Evolutionary conservation across 2,329 filamentous ascomycete species (phyloP).

Genomic region (Stagonosporopsis vannaccii): DNA sequence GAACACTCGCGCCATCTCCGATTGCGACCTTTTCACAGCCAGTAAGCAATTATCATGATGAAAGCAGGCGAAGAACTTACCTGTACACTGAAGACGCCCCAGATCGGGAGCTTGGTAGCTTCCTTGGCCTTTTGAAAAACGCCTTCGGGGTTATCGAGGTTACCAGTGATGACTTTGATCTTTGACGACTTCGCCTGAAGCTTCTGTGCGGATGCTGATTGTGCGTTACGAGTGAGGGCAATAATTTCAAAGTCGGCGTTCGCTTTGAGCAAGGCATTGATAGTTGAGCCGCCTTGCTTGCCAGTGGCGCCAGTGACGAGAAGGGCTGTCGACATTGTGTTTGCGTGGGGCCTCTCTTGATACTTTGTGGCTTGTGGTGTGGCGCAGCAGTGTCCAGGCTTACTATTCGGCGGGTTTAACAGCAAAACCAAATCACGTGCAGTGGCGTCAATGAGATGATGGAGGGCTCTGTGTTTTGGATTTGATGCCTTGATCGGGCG

Average conservation of each 20-base stretch:
- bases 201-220: conserved; percentile 58
- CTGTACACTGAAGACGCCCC: conserved; percentile 46
- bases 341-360: too few species aligned
- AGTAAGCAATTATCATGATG: neutral
- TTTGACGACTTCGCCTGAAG: conserved; percentile 55
- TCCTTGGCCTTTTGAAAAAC: conserved; percentile 59
- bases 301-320: conserved; percentile 55
- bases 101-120: conserved; percentile 36
- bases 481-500: neutral
- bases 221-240: conserved; percentile 63
- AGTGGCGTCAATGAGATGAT: too few species aligned
- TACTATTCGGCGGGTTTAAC: too few species aligned
- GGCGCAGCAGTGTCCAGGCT: neutral
- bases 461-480: neutral
- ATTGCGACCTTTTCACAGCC: conserved; percentile 10
- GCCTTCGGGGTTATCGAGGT: conserved; percentile 58
- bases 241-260: conserved; percentile 58
- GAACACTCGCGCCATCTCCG: conserved; percentile 9
- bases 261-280: conserved; percentile 49
- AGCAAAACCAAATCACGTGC: too few species aligned
- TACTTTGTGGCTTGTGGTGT: neutral
- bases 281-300: conserved; percentile 54
- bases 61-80: conserved; percentile 2
- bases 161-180: conserved; percentile 62
- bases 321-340: conserved; percentile 26